A percentile compares a stretch with the other conserved stretches of the same genome.
phyloP scores from a whole-genome alignment of 1,284 basidiomycete genomes.

The Inonotus hispidus region DNA sequence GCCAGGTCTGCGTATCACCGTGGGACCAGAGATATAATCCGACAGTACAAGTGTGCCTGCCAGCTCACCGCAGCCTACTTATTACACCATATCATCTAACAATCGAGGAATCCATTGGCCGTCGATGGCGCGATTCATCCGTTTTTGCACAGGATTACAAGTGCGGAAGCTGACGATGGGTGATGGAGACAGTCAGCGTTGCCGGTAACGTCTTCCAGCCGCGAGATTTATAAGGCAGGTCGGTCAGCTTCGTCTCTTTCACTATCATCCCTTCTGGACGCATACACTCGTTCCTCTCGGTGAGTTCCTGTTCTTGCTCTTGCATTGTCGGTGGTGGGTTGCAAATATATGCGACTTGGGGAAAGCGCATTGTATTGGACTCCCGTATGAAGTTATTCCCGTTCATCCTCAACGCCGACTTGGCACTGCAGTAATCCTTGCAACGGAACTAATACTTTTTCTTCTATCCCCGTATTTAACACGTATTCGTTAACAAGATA shows the following conservation, averaged over 20 bases:
- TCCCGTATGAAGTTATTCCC: neutral
- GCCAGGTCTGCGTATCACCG: no score
- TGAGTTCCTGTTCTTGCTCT: neutral
- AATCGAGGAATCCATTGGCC: neutral
- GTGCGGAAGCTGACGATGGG: no score
- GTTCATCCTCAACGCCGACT: neutral
- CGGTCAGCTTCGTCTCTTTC: neutral
- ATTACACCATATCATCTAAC: neutral
- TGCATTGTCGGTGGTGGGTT: neutral
- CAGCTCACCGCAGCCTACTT: neutral
- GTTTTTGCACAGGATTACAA: neutral
- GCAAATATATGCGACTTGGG: neutral
- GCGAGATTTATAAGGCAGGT: neutral
- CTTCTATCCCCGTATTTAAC: neutral
- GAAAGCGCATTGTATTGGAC: neutral
- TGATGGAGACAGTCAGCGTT: slow-evolving; percentile 3
- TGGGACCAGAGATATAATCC: no score
- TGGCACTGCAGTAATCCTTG: neutral
- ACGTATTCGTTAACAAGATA: neutral
- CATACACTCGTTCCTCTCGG: neutral
- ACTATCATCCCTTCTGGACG: neutral
- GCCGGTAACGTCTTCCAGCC: neutral
- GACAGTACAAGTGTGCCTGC: neutral
- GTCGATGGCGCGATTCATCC: neutral
- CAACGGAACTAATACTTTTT: neutral